Percentiles rank a stretch among this genome's conserved stretches.
phyloP scores from a whole-genome alignment of 768 basidiomycete genomes.

The Coprinopsis marcescibilis region DNA sequence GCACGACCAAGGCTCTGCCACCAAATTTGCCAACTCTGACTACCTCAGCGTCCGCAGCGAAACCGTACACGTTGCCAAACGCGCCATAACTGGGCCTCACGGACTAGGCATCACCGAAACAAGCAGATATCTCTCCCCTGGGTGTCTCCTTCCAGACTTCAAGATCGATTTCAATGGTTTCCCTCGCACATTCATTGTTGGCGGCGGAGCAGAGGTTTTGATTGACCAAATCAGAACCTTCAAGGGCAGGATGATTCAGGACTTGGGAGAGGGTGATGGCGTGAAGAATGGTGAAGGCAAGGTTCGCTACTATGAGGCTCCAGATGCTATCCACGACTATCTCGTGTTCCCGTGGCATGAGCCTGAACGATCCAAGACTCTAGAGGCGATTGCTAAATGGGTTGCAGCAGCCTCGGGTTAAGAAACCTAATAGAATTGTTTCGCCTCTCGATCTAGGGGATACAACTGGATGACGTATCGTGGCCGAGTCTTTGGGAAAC shows the following conservation, averaged over 20 bases:
- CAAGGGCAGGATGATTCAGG: conserved; percentile 41
- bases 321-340: conserved; percentile 52
- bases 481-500: neutral
- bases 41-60: conserved; percentile 25
- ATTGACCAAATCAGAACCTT: conserved; percentile 46
- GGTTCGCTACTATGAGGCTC: conserved; percentile 42
- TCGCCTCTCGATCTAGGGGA: no score
- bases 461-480: neutral
- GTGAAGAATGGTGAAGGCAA: conserved; percentile 31
- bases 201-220: conserved; percentile 53
- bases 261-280: conserved; percentile 43
- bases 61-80: conserved; percentile 27
- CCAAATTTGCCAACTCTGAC: conserved; percentile 30
- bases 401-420: conserved; percentile 14
- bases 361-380: conserved; percentile 44
- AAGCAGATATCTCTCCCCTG: conserved; percentile 57
- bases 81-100: conserved; percentile 43
- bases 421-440: neutral
- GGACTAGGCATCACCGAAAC: conserved; percentile 37
- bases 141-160: conserved; percentile 33
- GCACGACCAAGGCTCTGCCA: conserved; percentile 28
- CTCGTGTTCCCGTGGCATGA: conserved; percentile 45
- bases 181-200: conserved; percentile 55
- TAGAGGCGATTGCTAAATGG: conserved; percentile 48
- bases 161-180: conserved; percentile 42